Conservation (phyloP, 495 filamentous ascomycete species). For the Daldinia vernicosa region DNA sequence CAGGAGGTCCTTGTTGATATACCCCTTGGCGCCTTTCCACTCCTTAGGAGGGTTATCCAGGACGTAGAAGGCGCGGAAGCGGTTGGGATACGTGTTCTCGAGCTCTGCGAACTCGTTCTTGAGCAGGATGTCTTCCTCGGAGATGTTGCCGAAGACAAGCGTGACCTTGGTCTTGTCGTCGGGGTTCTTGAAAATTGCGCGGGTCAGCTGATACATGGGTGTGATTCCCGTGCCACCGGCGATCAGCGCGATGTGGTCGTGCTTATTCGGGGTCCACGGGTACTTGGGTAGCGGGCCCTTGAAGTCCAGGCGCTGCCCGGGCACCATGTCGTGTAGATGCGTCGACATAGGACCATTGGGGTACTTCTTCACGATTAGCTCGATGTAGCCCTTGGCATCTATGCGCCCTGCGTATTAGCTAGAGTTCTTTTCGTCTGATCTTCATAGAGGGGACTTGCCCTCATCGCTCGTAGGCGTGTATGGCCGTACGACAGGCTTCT, state of each 20-base stretch:
- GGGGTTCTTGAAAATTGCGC: conserved; percentile 92
- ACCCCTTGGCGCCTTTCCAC: conserved; percentile 80
- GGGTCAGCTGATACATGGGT: conserved; percentile 85
- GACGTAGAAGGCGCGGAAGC: conserved; percentile 89
- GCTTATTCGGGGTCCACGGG: conserved; percentile 90
- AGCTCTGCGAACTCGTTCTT: conserved; percentile 82
- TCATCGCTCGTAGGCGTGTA: conserved; percentile 94
- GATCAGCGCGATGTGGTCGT: conserved; percentile 89
- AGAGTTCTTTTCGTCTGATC: not conserved
- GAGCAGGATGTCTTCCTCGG: conserved; percentile 86
- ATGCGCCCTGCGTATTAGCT: conserved; percentile 30
- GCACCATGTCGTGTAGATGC: conserved; percentile 83
- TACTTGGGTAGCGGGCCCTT: conserved; percentile 98
- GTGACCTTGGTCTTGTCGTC: conserved; percentile 97
- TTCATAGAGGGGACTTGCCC: conserved; percentile 58
- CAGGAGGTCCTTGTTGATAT: conserved; percentile 84
- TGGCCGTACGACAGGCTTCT: conserved; percentile 86
- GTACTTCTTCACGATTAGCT: conserved; percentile 92
- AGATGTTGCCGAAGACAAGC: conserved; percentile 87
- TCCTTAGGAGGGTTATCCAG: conserved; percentile 85
- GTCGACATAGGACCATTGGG: conserved; percentile 88
- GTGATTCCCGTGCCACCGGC: conserved; percentile 97
- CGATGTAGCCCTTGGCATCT: conserved; percentile 79
- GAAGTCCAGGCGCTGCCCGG: conserved; percentile 81
- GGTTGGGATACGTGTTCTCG: conserved; percentile 92